Base-by-base conservation (phyloP, 78 protist species). In the Goniomonas avonlea region DNA sequence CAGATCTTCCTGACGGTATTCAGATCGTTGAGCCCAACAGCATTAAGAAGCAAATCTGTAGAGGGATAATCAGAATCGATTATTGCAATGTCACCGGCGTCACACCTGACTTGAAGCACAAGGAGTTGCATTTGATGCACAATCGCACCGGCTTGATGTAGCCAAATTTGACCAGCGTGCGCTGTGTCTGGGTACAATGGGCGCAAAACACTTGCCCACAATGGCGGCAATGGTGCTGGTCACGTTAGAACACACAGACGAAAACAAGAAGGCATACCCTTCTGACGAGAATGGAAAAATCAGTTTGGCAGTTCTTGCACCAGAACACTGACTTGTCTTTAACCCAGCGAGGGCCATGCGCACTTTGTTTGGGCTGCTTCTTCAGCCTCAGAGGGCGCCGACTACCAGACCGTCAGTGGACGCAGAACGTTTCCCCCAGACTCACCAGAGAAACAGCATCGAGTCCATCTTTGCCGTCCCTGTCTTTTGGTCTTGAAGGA, bases 191-290 rank as follows among this genome's bases (percentile, higher is more conserved):
- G 50, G 47, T 23, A 25, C 71, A 63, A 37, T 38, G 39, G 45
- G 37, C 11, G 25, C 71, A 63, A 43, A 63, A 63, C 17, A 63
- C n/a, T 21, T 32, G 43, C 25, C 71, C 71, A 27, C 71, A 63
- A 38, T 38, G 71, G 47, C 71, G 32, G 43, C 71, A 63, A 37
- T 63, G 71, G 43, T 63, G 71, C 71, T 59, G 37, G n/a, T n/a
- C n/a, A n/a, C n/a, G n/a, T n/a, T n/a, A n/a, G n/a, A n/a, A n/a
- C n/a, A n/a, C n/a, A n/a, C n/a, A n/a, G n/a, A n/a, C n/a, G n/a
- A n/a, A n/a, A n/a, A n/a, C n/a, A n/a, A n/a, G n/a, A n/a, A n/a
- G n/a, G n/a, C n/a, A n/a, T n/a, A n/a, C n/a, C n/a, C n/a, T 56
- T 29, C 65, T 29, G 29, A 56, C 65, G 65, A 56, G 38, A 27